These are phyloP conservation scores for Protea cynaroides DNA, from an alignment of 164 flowering plant genomes.

Conservation along the genomic window DNA sequence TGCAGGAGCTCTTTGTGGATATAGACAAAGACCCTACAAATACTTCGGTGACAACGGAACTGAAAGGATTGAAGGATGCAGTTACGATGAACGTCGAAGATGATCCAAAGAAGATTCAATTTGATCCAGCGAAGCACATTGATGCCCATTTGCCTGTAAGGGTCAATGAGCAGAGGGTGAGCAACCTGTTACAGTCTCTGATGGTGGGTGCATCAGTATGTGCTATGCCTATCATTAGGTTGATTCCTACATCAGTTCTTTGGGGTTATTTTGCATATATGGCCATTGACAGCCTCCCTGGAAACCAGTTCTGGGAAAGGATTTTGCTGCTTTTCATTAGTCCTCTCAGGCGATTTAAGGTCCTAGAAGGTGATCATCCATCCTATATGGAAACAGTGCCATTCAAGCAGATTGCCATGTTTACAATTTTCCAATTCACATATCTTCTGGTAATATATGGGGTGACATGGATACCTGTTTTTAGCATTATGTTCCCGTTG, in stretches of 20 bases:
- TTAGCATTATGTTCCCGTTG: conserved; percentile 58
- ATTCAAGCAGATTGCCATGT: too few relatives aligned
- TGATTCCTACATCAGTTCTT: conserved; percentile 30
- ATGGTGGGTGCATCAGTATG: conserved; percentile 42
- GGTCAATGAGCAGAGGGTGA: conserved; percentile 73
- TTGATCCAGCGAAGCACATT: conserved; percentile 65
- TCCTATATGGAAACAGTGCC: too few relatives aligned
- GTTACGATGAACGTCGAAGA: too few relatives aligned
- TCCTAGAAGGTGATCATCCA: conserved; percentile 30
- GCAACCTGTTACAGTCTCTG: conserved; percentile 61
- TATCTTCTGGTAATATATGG: conserved; percentile 84
- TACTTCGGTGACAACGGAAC: too few relatives aligned
- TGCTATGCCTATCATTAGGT: conserved; percentile 46
- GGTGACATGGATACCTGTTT: conserved; percentile 86
- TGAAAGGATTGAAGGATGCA: too few relatives aligned
- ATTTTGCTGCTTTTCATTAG: conserved; percentile 52
- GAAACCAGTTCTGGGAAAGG: conserved; percentile 24
- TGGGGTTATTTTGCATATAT: too few relatives aligned
- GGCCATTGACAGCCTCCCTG: conserved; percentile 58
- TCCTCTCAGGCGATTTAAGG: conserved; percentile 55
- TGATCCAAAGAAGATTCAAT: conserved; percentile 8
- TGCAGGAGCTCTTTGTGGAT: conserved; percentile 48
- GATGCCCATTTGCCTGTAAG: conserved; percentile 68
- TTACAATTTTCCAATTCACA: not conserved
- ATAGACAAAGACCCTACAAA: conserved; percentile 20